These are phyloP conservation scores for Amaranthus hypochondriacus DNA, from an alignment of 148 eudicot species.

Conservation along the genomic window DNA sequence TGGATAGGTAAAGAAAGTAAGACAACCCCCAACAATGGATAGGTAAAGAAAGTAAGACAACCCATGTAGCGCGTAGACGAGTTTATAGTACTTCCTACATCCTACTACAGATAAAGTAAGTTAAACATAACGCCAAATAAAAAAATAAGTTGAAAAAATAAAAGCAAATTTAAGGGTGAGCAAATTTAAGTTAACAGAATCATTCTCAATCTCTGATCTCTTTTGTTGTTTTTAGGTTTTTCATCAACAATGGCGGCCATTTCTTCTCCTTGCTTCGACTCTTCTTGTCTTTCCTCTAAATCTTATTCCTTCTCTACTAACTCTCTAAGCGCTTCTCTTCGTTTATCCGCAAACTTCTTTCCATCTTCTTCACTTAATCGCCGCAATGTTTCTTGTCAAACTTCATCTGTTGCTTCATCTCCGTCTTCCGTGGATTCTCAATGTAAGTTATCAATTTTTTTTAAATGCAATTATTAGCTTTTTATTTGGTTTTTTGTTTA, in stretches of 20 bases:
- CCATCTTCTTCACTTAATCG: constrained; percentile 27
- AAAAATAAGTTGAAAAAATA: too few species aligned
- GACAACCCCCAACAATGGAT: too few species aligned
- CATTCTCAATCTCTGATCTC: too few species aligned
- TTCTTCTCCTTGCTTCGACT: constrained; percentile 30
- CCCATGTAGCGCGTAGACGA: too few species aligned
- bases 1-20: too few species aligned
- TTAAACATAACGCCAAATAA: too few species aligned
- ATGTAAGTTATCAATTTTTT: constrained; percentile 31
- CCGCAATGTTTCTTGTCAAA: constrained; percentile 44
- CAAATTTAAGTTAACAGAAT: too few species aligned
- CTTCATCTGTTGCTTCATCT: constrained; percentile 38
- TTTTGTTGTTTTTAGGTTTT: too few species aligned
- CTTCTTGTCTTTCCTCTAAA: constrained; percentile 39
- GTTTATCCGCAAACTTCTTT: constrained; percentile 20
- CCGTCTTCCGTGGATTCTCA: constrained; percentile 24
- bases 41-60: too few species aligned
- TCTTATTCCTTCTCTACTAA: constrained; percentile 24
- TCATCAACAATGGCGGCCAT: constrained; percentile 33
- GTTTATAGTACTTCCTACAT: too few species aligned
- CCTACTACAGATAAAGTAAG: too few species aligned
- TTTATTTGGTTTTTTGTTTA: not conserved
- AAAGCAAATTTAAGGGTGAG: too few species aligned
- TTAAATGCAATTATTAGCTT: not conserved
- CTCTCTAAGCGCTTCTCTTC: constrained; percentile 21